Conservation (phyloP, 306 rosid species). For the Notholithocarpus densiflorus region DNA sequence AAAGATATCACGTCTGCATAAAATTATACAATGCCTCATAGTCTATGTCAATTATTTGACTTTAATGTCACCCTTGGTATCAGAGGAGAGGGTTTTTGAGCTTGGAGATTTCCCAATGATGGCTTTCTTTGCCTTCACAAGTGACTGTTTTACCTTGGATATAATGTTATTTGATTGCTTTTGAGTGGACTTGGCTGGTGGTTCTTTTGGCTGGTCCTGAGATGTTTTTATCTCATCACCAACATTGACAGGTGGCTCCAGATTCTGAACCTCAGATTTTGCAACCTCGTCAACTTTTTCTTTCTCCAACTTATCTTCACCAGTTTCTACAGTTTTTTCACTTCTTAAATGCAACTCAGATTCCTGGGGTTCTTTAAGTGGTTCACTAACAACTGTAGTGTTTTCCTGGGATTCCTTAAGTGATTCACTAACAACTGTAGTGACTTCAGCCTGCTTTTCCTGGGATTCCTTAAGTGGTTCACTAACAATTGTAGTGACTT, state of each 20-base stretch:
- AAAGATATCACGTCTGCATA: conserved; percentile 15
- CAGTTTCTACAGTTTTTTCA: conserved; percentile 30
- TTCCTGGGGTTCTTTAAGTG: conserved; percentile 35
- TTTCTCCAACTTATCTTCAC: conserved; percentile 22
- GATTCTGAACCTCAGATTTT: conserved; percentile 39
- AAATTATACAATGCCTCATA: conserved; percentile 26
- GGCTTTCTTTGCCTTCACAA: conserved; percentile 82
- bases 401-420: no score
- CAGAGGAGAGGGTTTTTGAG: conserved; percentile 56
- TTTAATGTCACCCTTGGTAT: conserved; percentile 59
- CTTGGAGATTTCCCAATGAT: conserved; percentile 74
- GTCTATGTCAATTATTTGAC: conserved; percentile 47
- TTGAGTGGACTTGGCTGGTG: conserved; percentile 46
- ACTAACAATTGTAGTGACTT: conserved; percentile 11
- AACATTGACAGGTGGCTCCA: conserved; percentile 38
- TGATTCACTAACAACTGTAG: no score
- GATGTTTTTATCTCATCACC: conserved; percentile 36
- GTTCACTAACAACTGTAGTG: conserved; percentile 24
- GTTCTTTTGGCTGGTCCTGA: conserved; percentile 51
- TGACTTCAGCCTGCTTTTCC: conserved; percentile 11
- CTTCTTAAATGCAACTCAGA: conserved; percentile 43
- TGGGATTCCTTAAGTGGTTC: conserved; percentile 30
- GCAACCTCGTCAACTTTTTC: conserved; percentile 33
- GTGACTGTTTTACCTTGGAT: conserved; percentile 78
- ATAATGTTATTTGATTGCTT: conserved; percentile 68